These are phyloP conservation scores for Chrysanthemum lavandulifolium DNA, from an alignment of 129 eudicot genomes.

Conservation along the genomic window DNA sequence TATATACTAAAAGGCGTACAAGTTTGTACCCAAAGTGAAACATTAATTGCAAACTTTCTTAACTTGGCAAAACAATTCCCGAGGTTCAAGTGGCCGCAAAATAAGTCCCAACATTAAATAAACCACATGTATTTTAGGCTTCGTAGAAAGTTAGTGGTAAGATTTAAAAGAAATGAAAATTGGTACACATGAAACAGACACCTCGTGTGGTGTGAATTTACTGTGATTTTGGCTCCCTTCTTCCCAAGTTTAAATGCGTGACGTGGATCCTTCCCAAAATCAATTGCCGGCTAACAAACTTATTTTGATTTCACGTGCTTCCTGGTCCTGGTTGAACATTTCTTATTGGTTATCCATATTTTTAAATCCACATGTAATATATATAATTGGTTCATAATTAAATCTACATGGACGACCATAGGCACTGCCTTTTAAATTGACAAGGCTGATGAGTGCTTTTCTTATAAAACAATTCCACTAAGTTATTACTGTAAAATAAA, in stretches of 20 bases:
- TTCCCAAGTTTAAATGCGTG: constrained; percentile 16
- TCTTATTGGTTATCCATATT: neutral
- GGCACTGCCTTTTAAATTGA: neutral
- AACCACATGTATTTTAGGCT: too few species aligned
- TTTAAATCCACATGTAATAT: neutral
- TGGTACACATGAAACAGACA: neutral
- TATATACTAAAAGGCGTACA: too few species aligned
- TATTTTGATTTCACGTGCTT: constrained; percentile 12
- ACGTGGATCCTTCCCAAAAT: constrained; percentile 16
- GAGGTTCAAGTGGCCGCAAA: too few species aligned
- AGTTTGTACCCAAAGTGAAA: too few species aligned
- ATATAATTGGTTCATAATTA: neutral
- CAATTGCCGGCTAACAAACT: constrained; percentile 17
- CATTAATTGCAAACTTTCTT: too few species aligned
- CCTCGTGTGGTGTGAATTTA: constrained; percentile 29
- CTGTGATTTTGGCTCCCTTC: constrained; percentile 27
- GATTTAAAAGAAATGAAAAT: too few species aligned
- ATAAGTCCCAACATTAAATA: too few species aligned
- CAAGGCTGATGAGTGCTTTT: too few species aligned
- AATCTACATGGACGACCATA: neutral
- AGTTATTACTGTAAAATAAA: too few species aligned
- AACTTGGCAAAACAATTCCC: too few species aligned
- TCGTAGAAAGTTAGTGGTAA: neutral
- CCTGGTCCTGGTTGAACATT: constrained; percentile 4
- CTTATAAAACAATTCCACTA: too few species aligned